Base-by-base conservation (phyloP, 139 green algal genomes). In the Eudorina sp. region DNA sequence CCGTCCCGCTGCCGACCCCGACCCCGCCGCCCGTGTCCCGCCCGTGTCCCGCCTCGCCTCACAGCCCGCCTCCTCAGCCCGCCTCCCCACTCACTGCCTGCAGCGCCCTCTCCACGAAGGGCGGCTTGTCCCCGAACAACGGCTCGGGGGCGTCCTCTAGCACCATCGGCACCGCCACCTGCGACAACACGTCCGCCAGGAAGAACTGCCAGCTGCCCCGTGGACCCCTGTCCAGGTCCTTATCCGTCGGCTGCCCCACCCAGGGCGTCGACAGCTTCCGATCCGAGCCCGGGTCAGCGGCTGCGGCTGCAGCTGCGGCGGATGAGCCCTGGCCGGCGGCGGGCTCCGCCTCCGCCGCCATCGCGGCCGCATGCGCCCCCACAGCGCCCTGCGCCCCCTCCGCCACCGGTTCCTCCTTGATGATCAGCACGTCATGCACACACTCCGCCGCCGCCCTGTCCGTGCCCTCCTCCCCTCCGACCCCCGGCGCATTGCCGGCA, bases 61-160 rank as follows among this genome's bases (percentile, higher is more conserved):
- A n/a, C n/a, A n/a, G n/a, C n/a, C n/a, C n/a, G n/a, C n/a, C n/a
- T n/a, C n/a, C n/a, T n/a, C n/a, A n/a, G n/a, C n/a, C n/a, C n/a
- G n/a, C n/a, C n/a, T n/a, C n/a, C n/a, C n/a, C n/a, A n/a, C n/a
- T n/a, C n/a, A n/a, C n/a, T n/a, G n/a, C n/a, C n/a, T n/a, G n/a
- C n/a, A n/a, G n/a, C n/a, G n/a, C n/a, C n/a, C n/a, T n/a, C n/a
- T n/a, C n/a, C n/a, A 79, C 40, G 40, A 79, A 79, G 23, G 19
- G 40, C 25, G 70, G 70, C 70, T 79, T 79, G 38, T 79, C 36
- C 0, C 70, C 70, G 55, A 79, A 79, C 14, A 41, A 40, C 40
- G 70, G 70, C 2, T 40, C 27, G 7, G 40, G 70, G 23, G 41
- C 16, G 14, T 55, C 19, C 40, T 8, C 4, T 21, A 18, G 25